Evolutionary conservation across 1,284 basidiomycete genomes (phyloP), one percentile per base, ranked within the genome.

Genomic region (Tilletia horrida): DNA sequence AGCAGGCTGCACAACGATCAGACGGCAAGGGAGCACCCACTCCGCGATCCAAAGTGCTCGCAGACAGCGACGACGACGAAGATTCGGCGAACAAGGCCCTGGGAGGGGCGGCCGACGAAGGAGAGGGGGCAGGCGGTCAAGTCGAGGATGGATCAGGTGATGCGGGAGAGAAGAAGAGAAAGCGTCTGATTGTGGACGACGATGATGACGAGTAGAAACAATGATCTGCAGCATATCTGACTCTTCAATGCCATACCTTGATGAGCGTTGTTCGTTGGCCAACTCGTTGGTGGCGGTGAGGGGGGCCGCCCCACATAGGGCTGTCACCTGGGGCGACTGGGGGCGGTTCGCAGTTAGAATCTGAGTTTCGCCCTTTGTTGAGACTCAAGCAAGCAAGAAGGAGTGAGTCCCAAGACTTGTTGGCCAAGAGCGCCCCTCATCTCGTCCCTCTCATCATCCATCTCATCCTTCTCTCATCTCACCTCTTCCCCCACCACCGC

Each of bases 61-160:
- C 55, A n/a, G 55, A 59, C 55, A 59, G 55, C 55, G 31, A 35
- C n/a, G 55, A 52, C 21, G 50, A 52, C 23, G 50, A 27, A 6
- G 50, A 23, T 27, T 16, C 21, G 21, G n/a, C 11, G 27, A 21
- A 13, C 3, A 21, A 52, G 23, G 23, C 21, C 3, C 7, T 13
- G 13, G 21, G 21, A 52, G 50, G 21, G n/a, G 16, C 50, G 50
- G 6, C 47, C 50, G 50, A 6, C 27, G 50, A 6, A 14, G 21
- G 11, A 23, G 50, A 14, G 23, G 6, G 27, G n/a, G 23, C 50
- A 7, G 50, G 21, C 6, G 50, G 21, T 13, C n/a, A 52, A 25
- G 50, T 6, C 27, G 50, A 21, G 14, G 21, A 2, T 27, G 50
- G 11, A 13, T 21, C n/a, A n/a, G 23, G 14, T 52, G n/a, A 3